Evolutionary conservation across 306 rosid species (phyloP).

Genomic region (Dryas alaskensis): DNA sequence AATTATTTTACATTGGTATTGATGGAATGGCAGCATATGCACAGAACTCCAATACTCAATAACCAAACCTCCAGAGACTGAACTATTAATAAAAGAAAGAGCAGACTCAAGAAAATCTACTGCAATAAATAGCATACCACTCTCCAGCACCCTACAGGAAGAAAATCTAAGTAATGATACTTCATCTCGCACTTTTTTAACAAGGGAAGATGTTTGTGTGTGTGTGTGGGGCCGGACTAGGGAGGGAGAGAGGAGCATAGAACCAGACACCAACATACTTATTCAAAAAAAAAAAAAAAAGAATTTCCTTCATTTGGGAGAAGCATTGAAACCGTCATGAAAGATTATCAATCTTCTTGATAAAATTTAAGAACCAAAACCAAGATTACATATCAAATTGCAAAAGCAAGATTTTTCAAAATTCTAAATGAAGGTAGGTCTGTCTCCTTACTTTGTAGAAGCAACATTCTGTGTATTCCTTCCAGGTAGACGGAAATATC

Average conservation of each 20-base stretch:
- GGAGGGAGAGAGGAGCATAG: not conserved
- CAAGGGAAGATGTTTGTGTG: no score
- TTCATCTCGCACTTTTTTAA: not conserved
- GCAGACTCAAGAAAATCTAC: not conserved
- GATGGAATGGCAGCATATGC: slow-evolving; percentile 31
- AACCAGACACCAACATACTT: not conserved
- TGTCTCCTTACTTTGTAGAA: slow-evolving; percentile 64
- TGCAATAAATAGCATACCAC: slow-evolving; percentile 5
- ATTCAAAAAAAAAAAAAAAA: not conserved
- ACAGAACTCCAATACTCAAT: slow-evolving; percentile 6
- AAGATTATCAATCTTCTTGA: not conserved
- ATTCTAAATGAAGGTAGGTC: slow-evolving; percentile 21
- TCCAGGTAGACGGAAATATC: slow-evolving; percentile 69
- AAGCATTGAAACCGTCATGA: not conserved
- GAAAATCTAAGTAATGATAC: not conserved
- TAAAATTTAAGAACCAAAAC: slow-evolving; percentile 26
- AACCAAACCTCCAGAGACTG: not conserved
- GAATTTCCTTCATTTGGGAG: slow-evolving; percentile 12
- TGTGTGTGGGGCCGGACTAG: no score
- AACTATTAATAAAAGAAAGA: slow-evolving; percentile 17
- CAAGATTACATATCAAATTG: slow-evolving; percentile 21
- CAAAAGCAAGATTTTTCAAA: slow-evolving; percentile 20
- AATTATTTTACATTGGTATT: slow-evolving; percentile 20
- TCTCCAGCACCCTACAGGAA: not conserved
- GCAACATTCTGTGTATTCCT: slow-evolving; percentile 80